These are phyloP conservation scores for Linderina pennispora DNA, from an alignment of 192 early-diverging fungal genomes.

Conservation along the genomic window DNA sequence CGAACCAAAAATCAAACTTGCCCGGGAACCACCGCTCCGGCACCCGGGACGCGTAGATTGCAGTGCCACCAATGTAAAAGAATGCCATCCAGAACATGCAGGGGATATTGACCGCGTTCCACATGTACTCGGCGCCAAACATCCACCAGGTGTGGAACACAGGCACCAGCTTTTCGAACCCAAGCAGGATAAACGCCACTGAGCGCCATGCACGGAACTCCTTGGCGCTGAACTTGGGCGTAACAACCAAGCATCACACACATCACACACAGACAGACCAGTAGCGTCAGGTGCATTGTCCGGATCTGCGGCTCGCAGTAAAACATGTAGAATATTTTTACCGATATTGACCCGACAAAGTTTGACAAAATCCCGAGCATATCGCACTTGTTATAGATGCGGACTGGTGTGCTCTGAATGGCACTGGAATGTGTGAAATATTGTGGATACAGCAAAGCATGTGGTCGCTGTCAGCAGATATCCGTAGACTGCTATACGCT, in stretches of 20 bases:
- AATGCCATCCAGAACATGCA: slow-evolving; percentile 65
- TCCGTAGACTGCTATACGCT: slow-evolving; percentile 63
- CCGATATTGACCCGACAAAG: slow-evolving; percentile 54
- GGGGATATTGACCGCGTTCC: slow-evolving; percentile 57
- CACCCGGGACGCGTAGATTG: slow-evolving; percentile 76
- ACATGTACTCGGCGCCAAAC: slow-evolving; percentile 70
- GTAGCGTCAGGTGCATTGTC: slow-evolving; percentile 51
- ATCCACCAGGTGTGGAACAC: too few relatives aligned
- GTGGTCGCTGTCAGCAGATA: slow-evolving; percentile 70
- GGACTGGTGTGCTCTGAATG: slow-evolving; percentile 61
- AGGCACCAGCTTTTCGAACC: too few relatives aligned
- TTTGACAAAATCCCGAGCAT: slow-evolving; percentile 85
- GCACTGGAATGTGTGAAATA: slow-evolving; percentile 76
- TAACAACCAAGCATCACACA: slow-evolving; percentile 61
- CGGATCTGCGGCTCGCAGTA: slow-evolving; percentile 51
- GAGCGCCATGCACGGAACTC: slow-evolving; percentile 71
- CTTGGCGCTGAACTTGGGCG: slow-evolving; percentile 62
- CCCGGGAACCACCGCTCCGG: slow-evolving; percentile 87
- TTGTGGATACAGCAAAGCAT: slow-evolving; percentile 74
- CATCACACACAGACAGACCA: slow-evolving; percentile 57
- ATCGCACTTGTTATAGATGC: slow-evolving; percentile 68
- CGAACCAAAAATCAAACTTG: slow-evolving; percentile 71
- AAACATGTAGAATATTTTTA: slow-evolving; percentile 47
- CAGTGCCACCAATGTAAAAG: slow-evolving; percentile 74
- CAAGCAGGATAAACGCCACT: slow-evolving; percentile 67